Conservation (phyloP, 345 rosid genomes). For the Lepidium africanum region DNA sequence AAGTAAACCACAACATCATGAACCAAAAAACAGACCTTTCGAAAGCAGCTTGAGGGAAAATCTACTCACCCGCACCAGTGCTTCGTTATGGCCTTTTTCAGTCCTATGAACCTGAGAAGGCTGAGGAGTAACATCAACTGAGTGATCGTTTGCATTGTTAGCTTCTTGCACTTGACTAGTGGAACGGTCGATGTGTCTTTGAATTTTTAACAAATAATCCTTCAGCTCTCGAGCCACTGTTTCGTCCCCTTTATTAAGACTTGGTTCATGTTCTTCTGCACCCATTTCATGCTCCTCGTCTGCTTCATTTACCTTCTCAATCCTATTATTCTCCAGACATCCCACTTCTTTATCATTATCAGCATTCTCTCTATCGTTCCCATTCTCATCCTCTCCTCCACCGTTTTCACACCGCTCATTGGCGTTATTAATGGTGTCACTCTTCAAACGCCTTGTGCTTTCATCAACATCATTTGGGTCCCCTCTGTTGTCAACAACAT, state of each 20-base stretch:
- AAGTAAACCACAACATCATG: conserved; percentile 5
- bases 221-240: conserved; percentile 15
- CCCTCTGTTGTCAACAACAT: background rate
- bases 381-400: background rate
- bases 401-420: background rate
- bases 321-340: background rate
- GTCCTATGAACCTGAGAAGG: conserved; percentile 2
- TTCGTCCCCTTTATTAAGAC: conserved; percentile 8
- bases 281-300: background rate
- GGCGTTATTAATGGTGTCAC: background rate
- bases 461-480: background rate
- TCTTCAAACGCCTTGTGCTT: background rate
- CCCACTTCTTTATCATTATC: background rate
- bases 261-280: conserved; percentile 14
- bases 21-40: background rate
- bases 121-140: conserved; percentile 12
- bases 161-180: background rate
- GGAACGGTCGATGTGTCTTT: conserved; percentile 6
- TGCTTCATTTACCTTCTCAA: background rate
- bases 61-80: background rate
- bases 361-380: background rate
- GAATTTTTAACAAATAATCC: conserved; percentile 11
- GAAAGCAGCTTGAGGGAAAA: background rate
- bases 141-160: background rate
- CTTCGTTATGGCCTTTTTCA: background rate